Base-by-base conservation (phyloP, 495 filamentous ascomycete species). In the Monascus purpureus region DNA sequence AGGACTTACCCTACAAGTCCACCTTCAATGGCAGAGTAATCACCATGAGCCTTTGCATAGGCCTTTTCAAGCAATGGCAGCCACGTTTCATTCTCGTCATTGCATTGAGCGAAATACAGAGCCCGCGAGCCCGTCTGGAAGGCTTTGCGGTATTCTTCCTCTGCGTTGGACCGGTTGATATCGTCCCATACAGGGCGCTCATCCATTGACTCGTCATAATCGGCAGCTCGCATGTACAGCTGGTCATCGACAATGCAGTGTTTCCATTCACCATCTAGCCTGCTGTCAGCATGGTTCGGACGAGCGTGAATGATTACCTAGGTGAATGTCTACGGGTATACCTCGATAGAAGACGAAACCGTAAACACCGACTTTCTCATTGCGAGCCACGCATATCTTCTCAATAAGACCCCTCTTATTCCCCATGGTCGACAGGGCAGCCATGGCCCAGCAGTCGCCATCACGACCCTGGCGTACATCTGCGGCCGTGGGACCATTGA, bases 11-110 rank as follows among this genome's bases (percentile, higher is more conserved):
- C 83, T 13, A 80, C 79, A 48, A 75, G 87, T 1, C 86, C 86
- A 13, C 85, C 84, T 38, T 88, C 78, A 29, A 94, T 85, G 1
- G 84, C 67, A 8, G 71, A 66, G 44, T 79, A 93, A 49, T 90
- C 82, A 2, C 84, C 85, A 43, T 96, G 88, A 8, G 85, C 86
- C 52, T 96, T 96, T 28, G 88, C 88, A 55, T 90, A 96, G 0
- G 88, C 88, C 53, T 96, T 96, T 47, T 96, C 88, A 2, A 96
- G 69, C 28, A 96, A 57, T 1, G 88, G 88, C 16, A 96, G 61
- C 88, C 88, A 96, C 0, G 85, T 96, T 59, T 96, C 88, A 46
- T 92, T 87, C 15, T 73, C 65, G 45, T 86, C 73, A 41, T 73
- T 70, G 52, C 86, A 93, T 42, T 85, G 81, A 1, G 84, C 83